Evolutionary conservation across 345 rosid species (phyloP), one percentile per base, ranked within the genome.

Genomic region (Salix arbutifolia): DNA sequence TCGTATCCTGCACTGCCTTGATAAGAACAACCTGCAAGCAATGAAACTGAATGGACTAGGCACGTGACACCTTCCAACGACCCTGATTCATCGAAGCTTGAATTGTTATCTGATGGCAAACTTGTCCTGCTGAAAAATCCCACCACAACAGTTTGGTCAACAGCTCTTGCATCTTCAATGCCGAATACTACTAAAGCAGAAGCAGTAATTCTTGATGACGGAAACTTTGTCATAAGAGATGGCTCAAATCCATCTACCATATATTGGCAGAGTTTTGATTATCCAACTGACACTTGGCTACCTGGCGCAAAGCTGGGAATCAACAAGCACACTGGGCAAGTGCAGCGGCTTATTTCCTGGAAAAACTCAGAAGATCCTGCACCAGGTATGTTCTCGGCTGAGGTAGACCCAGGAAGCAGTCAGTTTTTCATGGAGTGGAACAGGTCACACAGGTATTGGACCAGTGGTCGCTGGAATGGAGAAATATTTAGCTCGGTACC

Each of bases 151-250:
- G 1, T 53, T 0, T 61, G 66, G 66, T 21, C 66, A 23, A 25
- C 66, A 25, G 18, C 3, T 62, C 13, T 62, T 21, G 30, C 13
- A 25, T 62, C 66, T 21, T 25, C 30, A 7, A 62, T 25, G 61
- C 12, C 74, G 8, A 31, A 40, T 65, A 53, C 80, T 64, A 21
- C 0, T 2, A 40, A 10, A 40, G 44, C 66, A 6, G 77, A 70
- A 64, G 84, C 80, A 10, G 68, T 62, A 13, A 78, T 84, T 72
- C 78, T 50, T 11, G 80, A 78, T 58, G 38, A 65, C 0, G 86
- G 80, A 72, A 80, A 84, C 61, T 56, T 84, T 69, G 72, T 84
- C 17, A 5, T 81, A 11, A 78, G 62, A 60, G 70, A 75, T 75
- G 73, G 38, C 5, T 1, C 62, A 53, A 40, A 9, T 12, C 71